phyloP scores from a whole-genome alignment of 208 protist genomes.

The Paratrypanosoma confusum region DNA sequence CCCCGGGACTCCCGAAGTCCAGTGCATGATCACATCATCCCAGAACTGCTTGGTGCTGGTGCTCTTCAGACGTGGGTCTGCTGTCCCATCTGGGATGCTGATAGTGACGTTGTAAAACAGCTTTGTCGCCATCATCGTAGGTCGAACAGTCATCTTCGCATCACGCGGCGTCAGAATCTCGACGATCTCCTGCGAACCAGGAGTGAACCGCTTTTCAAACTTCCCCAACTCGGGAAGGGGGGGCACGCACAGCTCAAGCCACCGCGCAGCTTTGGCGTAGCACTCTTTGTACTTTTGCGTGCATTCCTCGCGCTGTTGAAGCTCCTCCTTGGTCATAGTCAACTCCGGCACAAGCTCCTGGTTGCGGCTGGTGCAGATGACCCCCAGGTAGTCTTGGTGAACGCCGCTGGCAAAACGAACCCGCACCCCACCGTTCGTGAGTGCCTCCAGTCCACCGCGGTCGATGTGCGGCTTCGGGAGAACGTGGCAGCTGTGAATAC shows the following conservation, averaged over 20 bases:
- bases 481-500: constrained; percentile 73
- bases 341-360: constrained; percentile 69
- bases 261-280: constrained; percentile 58
- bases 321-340: constrained; percentile 70
- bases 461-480: constrained; percentile 72
- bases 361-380: constrained; percentile 81
- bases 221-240: constrained; percentile 74
- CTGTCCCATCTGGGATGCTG: constrained; percentile 69
- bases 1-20: constrained; percentile 76
- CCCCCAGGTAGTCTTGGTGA: constrained; percentile 69
- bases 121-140: constrained; percentile 87
- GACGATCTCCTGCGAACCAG: constrained; percentile 84
- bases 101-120: constrained; percentile 88
- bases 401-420: constrained; percentile 76
- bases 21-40: constrained; percentile 85
- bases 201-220: constrained; percentile 84
- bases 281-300: constrained; percentile 59
- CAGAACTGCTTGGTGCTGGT: constrained; percentile 86
- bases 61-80: constrained; percentile 68
- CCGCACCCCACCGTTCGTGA: constrained; percentile 72
- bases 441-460: constrained; percentile 57
- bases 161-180: constrained; percentile 81
- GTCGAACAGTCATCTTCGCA: constrained; percentile 85
- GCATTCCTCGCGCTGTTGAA: constrained; percentile 73
- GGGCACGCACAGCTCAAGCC: constrained; percentile 83